phyloP scores from a whole-genome alignment of 2,329 filamentous ascomycete species.

The Zasmidium citrigriseum region DNA sequence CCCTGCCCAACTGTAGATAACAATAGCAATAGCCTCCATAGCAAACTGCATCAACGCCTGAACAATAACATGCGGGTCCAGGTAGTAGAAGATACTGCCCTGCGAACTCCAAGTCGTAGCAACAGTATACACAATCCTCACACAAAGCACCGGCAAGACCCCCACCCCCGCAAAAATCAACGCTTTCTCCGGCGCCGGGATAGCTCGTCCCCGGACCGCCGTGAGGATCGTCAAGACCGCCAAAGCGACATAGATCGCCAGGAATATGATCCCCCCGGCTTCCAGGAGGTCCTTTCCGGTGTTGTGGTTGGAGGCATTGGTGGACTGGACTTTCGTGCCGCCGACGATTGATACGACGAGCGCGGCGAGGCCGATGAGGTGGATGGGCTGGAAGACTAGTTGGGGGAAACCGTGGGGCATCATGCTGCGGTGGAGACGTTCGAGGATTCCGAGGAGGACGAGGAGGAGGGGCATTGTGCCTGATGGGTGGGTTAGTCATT shows the following conservation, averaged over 20 bases:
- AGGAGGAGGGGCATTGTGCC: constrained; percentile 30
- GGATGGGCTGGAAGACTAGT: constrained; percentile 22
- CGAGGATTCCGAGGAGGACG: constrained; percentile 26
- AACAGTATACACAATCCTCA: constrained; percentile 40
- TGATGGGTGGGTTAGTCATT: neutral
- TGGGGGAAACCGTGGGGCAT: constrained; percentile 11
- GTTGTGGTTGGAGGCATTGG: constrained; percentile 4
- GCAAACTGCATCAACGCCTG: constrained; percentile 30
- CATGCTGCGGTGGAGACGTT: constrained; percentile 25
- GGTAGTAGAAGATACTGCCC: constrained; percentile 23
- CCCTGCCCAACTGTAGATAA: constrained; percentile 25
- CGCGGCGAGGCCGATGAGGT: constrained; percentile 24
- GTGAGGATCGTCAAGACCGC: constrained; percentile 15
- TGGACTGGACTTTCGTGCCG: constrained; percentile 12
- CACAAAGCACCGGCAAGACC: constrained; percentile 31
- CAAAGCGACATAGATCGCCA: constrained; percentile 22
- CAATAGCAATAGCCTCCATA: constrained; percentile 28
- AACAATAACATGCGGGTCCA: constrained; percentile 20
- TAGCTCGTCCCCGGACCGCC: constrained; percentile 4
- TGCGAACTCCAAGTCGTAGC: constrained; percentile 19
- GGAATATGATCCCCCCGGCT: constrained; percentile 24
- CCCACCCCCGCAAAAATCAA: constrained; percentile 28
- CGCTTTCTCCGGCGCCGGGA: constrained; percentile 15
- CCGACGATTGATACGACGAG: constrained; percentile 31
- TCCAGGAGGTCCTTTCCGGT: constrained; percentile 21